Base-by-base conservation (phyloP, 345 rosid genomes). In the Ceriops zippeliana region DNA sequence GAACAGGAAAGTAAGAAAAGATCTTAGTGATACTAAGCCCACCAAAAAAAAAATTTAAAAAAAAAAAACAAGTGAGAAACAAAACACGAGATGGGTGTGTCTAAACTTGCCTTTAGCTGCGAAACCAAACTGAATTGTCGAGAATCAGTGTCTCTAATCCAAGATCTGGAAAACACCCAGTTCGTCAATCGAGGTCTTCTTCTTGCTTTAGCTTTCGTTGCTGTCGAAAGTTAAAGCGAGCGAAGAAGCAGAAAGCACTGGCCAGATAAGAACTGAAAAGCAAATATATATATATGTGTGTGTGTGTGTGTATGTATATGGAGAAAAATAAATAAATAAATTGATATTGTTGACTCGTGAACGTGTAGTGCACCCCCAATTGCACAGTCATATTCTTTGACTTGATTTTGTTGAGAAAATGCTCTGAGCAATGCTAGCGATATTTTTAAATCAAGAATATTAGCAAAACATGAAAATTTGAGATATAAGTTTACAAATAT, bases 101-200 rank as follows among this genome's bases (percentile, higher is more conserved):
- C 59, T 59, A 63, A 77, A 65, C 79, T 59, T 70, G 66, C 72
- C 82, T 70, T 66, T 38, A n/a, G 60, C 72, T 42, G 5, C 37
- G 65, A 72, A 79, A 74, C 69, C 73, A 69, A 69, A 59, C 31
- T 16, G 42, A 61, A 35, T 22, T 22, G 24, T n/a, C 22, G 26
- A 46, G 34, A 69, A 61, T 34, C 64, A 1, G 52, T 17, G 63
- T 2, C 47, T 58, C 58, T 60, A 59, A 69, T 46, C 46, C 67
- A 78, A 83, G 87, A 86, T 86, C 84, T 68, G 58, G 31, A 15
- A 9, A 57, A 30, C 32, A 64, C 69, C 47, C 69, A 57, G 68
- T 56, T 71, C 58, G 58, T 1, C 30, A 65, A 58, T 31, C 52
- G 38, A 72, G 58, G 58, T 46, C 34, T 32, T 31, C 1, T 57